Conservation (phyloP, 2,329 filamentous ascomycete genomes). For the Madurella fahalii region DNA sequence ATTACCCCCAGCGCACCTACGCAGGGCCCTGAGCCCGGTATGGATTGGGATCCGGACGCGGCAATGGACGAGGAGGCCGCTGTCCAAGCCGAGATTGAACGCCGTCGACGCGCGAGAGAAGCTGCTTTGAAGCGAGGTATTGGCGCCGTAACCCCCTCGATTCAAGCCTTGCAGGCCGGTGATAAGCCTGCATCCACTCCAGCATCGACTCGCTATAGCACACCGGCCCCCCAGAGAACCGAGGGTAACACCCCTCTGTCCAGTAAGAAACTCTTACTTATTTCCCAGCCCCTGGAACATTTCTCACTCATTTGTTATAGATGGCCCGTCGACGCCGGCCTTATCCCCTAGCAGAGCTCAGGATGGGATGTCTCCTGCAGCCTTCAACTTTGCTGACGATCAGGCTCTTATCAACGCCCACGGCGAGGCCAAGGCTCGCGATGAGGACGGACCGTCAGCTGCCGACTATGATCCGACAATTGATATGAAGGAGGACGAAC, state of each 20-base stretch:
- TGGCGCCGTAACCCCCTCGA: conserved; percentile 66
- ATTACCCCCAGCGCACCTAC: conserved; percentile 6
- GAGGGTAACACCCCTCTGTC: conserved; percentile 44
- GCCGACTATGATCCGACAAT: conserved; percentile 87
- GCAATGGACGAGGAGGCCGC: conserved; percentile 60
- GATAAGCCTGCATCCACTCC: conserved; percentile 57
- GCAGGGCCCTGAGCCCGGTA: conserved; percentile 22
- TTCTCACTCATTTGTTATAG: conserved; percentile 12
- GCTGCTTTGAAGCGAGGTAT: conserved; percentile 76
- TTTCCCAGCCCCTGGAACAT: not conserved
- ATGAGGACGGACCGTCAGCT: conserved; percentile 76
- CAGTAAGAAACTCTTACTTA: conserved; percentile 34
- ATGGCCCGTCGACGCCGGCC: conserved; percentile 32
- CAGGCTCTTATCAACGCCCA: conserved; percentile 62
- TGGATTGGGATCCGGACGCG: conserved; percentile 51
- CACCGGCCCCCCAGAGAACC: conserved; percentile 32
- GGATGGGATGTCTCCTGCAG: conserved; percentile 53
- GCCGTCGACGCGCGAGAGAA: conserved; percentile 77
- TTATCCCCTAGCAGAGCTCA: conserved; percentile 36
- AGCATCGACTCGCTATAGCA: conserved; percentile 43
- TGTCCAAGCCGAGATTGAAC: conserved; percentile 70
- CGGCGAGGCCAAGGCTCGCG: conserved; percentile 37
- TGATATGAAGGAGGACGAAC: conserved; percentile 82
- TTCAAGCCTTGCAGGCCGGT: conserved; percentile 68
- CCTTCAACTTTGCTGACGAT: conserved; percentile 62